phyloP scores from a whole-genome alignment of 768 basidiomycete species.

The Mycena crocata region DNA sequence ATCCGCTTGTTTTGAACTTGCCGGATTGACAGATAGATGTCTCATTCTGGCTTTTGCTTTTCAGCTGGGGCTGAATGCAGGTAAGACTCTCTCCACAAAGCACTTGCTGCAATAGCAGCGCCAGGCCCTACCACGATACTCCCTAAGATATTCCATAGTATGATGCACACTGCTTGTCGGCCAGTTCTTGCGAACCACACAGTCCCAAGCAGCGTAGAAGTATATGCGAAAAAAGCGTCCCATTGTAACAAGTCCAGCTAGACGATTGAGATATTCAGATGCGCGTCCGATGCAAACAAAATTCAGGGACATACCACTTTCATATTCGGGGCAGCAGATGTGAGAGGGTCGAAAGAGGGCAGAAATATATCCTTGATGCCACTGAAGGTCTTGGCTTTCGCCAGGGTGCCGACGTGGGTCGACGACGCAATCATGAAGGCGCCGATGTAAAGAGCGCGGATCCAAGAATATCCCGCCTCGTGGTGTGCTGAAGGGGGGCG shows the following conservation, averaged over 20 bases:
- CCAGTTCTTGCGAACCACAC: constrained; percentile 59
- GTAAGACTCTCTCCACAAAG: constrained; percentile 61
- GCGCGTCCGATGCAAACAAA: neutral
- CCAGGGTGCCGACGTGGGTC: constrained; percentile 54
- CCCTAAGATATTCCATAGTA: constrained; percentile 57
- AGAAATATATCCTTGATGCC: constrained; percentile 46
- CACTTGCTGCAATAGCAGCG: constrained; percentile 59
- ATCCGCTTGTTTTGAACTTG: too few relatives aligned
- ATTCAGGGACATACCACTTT: constrained; percentile 38
- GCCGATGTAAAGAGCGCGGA: constrained; percentile 52
- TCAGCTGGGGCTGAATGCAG: constrained; percentile 30
- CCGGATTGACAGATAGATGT: too few relatives aligned
- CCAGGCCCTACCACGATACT: constrained; percentile 61
- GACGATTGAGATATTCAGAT: constrained; percentile 26
- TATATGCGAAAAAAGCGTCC: constrained; percentile 56
- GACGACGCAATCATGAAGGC: constrained; percentile 57
- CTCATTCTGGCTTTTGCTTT: neutral
- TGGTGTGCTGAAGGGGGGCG: constrained; percentile 48
- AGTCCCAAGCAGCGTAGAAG: constrained; percentile 55
- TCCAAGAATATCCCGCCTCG: constrained; percentile 50
- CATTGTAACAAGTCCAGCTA: constrained; percentile 61
- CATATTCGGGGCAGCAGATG: constrained; percentile 36
- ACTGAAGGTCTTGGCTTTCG: constrained; percentile 37
- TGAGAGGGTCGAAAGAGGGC: constrained; percentile 48
- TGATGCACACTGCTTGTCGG: constrained; percentile 46